These are phyloP conservation scores for Ceratocystis harringtonii DNA, from an alignment of 2,329 filamentous ascomycete species.

Conservation along the genomic window DNA sequence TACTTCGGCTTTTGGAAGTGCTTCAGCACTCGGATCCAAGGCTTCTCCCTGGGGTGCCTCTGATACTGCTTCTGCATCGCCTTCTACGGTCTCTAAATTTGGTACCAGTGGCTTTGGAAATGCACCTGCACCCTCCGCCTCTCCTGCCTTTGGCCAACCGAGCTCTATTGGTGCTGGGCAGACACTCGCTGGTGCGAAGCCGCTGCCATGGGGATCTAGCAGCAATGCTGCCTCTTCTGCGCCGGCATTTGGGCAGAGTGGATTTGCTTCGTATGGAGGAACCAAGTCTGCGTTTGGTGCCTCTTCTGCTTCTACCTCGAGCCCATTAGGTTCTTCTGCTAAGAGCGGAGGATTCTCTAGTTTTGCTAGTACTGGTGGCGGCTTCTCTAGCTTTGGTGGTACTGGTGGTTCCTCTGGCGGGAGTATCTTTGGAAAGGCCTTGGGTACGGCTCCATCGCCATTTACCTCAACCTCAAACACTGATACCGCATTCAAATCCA, in stretches of 20 bases:
- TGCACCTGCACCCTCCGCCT: conserved; percentile 23
- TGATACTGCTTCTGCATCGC: conserved; percentile 24
- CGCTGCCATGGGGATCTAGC: conserved; percentile 4
- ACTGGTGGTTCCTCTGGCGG: conserved; percentile 20
- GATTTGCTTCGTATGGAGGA: conserved; percentile 41
- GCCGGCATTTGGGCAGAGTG: conserved; percentile 25
- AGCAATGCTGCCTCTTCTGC: conserved; percentile 22
- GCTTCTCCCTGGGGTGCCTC: conserved; percentile 31
- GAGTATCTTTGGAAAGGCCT: conserved; percentile 22
- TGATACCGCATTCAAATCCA: conserved; percentile 25
- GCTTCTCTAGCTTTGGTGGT: conserved; percentile 37
- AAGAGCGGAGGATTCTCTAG: conserved; percentile 36
- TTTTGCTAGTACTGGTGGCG: conserved; percentile 36
- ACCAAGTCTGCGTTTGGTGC: conserved; percentile 14
- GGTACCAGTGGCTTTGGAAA: conserved; percentile 33
- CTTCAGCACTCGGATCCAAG: conserved; percentile 16
- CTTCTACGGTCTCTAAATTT: conserved; percentile 28
- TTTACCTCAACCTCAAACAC: conserved; percentile 20
- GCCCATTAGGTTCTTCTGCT: conserved; percentile 19
- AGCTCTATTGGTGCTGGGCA: conserved; percentile 27
- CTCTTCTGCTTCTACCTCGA: conserved; percentile 19
- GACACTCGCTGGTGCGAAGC: background rate
- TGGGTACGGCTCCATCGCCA: conserved; percentile 17
- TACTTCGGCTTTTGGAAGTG: conserved; percentile 19
- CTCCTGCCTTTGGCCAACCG: conserved; percentile 36